These are phyloP conservation scores for Gamsiella multidivaricata DNA, from an alignment of 192 early-diverging fungal species.

Conservation along the genomic window DNA sequence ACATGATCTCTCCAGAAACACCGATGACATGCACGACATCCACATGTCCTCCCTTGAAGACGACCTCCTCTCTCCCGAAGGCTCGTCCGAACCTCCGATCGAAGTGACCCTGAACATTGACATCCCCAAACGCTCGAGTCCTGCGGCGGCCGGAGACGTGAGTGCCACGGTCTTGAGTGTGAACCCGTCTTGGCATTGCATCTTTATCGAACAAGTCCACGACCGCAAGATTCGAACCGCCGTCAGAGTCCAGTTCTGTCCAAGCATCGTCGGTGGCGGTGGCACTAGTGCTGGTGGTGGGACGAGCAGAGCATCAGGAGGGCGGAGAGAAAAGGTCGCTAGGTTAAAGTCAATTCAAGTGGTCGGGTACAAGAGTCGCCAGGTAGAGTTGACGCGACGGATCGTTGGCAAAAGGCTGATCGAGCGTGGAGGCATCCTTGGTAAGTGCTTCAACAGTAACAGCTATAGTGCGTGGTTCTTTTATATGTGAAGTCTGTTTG, in stretches of 20 bases:
- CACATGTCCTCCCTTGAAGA: background rate
- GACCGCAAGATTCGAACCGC: conserved; percentile 9
- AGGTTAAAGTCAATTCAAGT: conserved; percentile 32
- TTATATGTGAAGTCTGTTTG: background rate
- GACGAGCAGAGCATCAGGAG: background rate
- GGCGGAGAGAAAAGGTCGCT: conserved; percentile 8
- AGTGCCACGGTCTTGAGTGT: conserved; percentile 30
- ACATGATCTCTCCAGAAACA: background rate
- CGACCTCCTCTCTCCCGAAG: conserved; percentile 8
- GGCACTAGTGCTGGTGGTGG: background rate
- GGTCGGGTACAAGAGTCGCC: conserved; percentile 33
- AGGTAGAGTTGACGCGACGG: conserved; percentile 32
- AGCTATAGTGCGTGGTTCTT: background rate
- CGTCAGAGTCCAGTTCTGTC: conserved; percentile 38
- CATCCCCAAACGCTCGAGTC: conserved; percentile 27
- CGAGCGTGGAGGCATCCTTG: conserved; percentile 16
- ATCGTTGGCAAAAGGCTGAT: conserved; percentile 27
- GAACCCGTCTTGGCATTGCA: conserved; percentile 44
- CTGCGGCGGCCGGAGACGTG: conserved; percentile 6
- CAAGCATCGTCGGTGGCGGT: conserved; percentile 7
- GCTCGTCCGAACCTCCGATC: conserved; percentile 11
- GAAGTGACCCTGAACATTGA: conserved; percentile 48
- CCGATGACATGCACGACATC: background rate
- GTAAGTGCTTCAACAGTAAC: conserved; percentile 4
- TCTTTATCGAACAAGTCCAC: conserved; percentile 43